These are phyloP conservation scores for Cyclotella atomus DNA, from an alignment of 108 stramenopile species.

Conservation along the genomic window DNA sequence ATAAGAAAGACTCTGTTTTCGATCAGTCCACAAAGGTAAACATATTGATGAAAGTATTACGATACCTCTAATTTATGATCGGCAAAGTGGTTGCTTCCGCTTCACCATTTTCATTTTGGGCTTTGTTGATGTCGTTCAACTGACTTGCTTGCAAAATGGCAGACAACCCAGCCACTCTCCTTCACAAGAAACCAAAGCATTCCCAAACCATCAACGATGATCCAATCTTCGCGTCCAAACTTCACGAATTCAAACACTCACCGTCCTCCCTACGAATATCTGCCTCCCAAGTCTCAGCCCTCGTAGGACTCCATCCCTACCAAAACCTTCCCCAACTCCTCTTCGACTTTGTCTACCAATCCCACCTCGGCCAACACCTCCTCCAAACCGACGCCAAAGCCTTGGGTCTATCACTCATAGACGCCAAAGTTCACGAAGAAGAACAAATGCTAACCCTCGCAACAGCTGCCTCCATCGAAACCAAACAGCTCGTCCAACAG, in stretches of 20 bases:
- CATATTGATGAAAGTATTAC: no score
- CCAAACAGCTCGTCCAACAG: constrained; percentile 44
- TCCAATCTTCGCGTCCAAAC: neutral
- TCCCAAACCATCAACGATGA: neutral
- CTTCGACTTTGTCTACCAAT: constrained; percentile 75
- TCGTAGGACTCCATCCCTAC: constrained; percentile 14
- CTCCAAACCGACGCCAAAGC: constrained; percentile 56
- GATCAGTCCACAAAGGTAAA: no score
- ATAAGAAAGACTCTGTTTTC: no score
- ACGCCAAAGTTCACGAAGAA: constrained; percentile 45
- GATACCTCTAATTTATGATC: no score
- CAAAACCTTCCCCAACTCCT: constrained; percentile 42
- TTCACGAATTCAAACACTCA: constrained; percentile 4
- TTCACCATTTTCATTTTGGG: no score
- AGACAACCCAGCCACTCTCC: neutral
- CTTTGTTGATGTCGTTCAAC: no score
- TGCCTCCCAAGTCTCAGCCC: constrained; percentile 8
- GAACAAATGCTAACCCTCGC: constrained; percentile 57
- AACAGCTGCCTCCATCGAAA: constrained; percentile 47
- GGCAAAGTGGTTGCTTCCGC: no score
- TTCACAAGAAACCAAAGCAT: neutral
- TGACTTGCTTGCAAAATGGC: neutral
- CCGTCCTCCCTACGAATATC: constrained; percentile 4
- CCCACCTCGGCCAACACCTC: constrained; percentile 54
- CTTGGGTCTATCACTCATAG: constrained; percentile 55